phyloP scores from a whole-genome alignment of 805 yeast genomes.

The Kazachstania africana region DNA sequence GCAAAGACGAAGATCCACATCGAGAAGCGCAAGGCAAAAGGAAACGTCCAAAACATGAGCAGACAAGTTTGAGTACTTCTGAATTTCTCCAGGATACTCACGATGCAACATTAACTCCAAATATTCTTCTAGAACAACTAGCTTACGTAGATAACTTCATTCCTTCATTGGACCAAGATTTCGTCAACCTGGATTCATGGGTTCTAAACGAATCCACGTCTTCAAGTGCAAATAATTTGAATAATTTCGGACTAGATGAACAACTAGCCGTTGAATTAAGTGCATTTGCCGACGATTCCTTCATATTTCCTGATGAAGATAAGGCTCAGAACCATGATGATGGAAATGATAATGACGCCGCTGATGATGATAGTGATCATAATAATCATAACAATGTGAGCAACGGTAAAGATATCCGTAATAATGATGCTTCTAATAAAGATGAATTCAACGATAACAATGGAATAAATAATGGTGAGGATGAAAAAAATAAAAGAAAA shows the following conservation, averaged over 20 bases:
- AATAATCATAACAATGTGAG: slow-evolving; percentile 1
- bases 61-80: too few relatives aligned
- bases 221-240: background rate
- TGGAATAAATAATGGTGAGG: slow-evolving; percentile 3
- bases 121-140: slow-evolving; percentile 53
- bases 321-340: slow-evolving; percentile 8
- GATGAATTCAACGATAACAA: background rate
- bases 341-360: slow-evolving; percentile 3
- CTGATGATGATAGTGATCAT: slow-evolving; percentile 3
- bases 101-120: slow-evolving; percentile 18
- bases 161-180: slow-evolving; percentile 37
- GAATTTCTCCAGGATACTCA: too few relatives aligned
- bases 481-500: slow-evolving; percentile 4
- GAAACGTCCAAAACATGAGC: too few relatives aligned
- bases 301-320: slow-evolving; percentile 74
- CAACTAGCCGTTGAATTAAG: slow-evolving; percentile 54
- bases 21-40: too few relatives aligned
- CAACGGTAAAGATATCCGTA: background rate
- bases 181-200: slow-evolving; percentile 25
- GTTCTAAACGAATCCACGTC: slow-evolving; percentile 11
- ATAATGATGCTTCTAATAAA: slow-evolving; percentile 2
- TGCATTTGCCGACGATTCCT: slow-evolving; percentile 74
- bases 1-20: too few relatives aligned
- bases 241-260: slow-evolving; percentile 30
- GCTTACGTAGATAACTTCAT: slow-evolving; percentile 72